phyloP scores from a whole-genome alignment of 2,329 filamentous ascomycete genomes.

The Drechslerella stenobrocha region DNA sequence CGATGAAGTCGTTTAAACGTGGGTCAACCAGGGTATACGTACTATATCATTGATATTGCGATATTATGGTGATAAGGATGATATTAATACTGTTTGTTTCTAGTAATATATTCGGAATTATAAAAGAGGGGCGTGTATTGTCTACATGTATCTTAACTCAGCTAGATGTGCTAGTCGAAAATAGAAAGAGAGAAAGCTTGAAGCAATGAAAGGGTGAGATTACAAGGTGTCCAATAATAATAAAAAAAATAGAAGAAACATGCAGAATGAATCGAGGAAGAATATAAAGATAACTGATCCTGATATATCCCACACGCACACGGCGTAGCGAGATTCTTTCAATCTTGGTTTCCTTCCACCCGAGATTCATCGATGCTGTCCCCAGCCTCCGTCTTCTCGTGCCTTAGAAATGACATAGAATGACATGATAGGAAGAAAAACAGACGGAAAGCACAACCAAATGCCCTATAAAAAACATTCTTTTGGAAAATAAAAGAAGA shows the following conservation, averaged over 20 bases:
- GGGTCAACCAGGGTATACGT: no score
- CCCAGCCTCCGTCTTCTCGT: not conserved
- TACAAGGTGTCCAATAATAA: not conserved
- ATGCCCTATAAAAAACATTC: not conserved
- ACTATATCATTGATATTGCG: no score
- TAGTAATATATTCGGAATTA: constrained; percentile 1
- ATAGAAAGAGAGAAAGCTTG: not conserved
- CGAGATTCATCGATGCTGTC: not conserved
- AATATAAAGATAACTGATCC: no score
- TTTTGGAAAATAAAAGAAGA: not conserved
- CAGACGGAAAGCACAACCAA: constrained; percentile 1
- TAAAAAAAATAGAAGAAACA: not conserved
- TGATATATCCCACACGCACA: no score
- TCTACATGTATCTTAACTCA: constrained; percentile 14
- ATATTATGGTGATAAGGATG: not conserved
- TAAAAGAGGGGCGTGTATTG: constrained; percentile 10
- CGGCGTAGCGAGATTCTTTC: no score
- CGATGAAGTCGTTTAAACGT: not conserved
- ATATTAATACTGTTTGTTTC: not conserved
- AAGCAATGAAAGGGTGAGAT: not conserved
- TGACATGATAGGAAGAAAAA: not conserved
- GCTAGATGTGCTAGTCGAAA: not conserved
- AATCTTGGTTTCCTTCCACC: not conserved
- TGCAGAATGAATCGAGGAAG: not conserved
- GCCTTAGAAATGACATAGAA: not conserved